A percentile compares a stretch with the other conserved stretches of the same genome.
Evolutionary conservation across 306 rosid species (phyloP).

Genomic region (Cicer arietinum): DNA sequence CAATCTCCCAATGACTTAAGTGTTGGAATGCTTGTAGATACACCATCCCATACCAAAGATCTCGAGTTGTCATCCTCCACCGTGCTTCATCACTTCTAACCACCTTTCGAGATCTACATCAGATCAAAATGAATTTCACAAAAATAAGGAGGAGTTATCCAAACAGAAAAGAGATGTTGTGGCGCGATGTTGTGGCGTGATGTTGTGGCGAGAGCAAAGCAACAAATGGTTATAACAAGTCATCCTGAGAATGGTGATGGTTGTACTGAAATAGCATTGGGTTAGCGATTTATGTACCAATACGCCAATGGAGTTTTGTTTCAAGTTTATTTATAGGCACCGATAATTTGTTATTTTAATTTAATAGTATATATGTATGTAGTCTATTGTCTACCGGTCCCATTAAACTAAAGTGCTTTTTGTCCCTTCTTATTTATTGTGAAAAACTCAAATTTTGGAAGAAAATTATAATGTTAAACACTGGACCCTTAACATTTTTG

Average conservation of each 20-base stretch:
- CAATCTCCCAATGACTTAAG: no score
- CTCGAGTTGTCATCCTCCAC: no score
- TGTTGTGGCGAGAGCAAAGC: not conserved
- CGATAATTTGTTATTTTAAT: slow-evolving; percentile 1
- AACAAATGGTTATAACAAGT: not conserved
- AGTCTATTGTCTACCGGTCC: not conserved
- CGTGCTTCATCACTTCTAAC: no score
- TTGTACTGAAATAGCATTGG: not conserved
- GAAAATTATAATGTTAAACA: not conserved
- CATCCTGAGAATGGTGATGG: not conserved
- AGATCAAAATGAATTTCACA: not conserved
- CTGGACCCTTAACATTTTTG: not conserved
- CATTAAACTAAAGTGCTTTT: not conserved
- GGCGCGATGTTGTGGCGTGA: not conserved
- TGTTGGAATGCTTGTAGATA: no score
- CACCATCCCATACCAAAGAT: no score
- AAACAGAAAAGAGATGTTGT: not conserved
- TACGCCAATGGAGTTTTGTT: not conserved
- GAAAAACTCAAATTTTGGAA: not conserved
- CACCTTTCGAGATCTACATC: no score
- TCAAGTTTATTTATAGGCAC: not conserved
- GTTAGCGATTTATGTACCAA: not conserved
- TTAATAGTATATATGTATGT: not conserved
- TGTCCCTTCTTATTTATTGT: not conserved
- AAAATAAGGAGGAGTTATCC: not conserved